phyloP scores from a whole-genome alignment of 805 yeast species.

The Sugiyamaella chiloensis region DNA sequence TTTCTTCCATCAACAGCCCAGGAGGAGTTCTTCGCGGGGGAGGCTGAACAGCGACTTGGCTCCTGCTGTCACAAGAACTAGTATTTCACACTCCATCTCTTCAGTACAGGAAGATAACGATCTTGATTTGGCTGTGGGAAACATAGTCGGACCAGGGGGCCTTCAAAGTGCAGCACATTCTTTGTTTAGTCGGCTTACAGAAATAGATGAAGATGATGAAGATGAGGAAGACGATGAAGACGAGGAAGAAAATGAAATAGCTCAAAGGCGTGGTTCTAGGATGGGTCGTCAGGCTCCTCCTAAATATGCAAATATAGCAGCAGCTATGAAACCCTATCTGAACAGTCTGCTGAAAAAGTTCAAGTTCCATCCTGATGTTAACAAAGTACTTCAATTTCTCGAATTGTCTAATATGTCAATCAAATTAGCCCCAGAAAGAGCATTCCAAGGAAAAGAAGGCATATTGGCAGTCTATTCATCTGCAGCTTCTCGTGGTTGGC shows the following conservation, averaged over 20 bases:
- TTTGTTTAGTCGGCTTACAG: neutral
- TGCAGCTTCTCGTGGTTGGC: conserved; percentile 91
- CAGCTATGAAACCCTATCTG: conserved; percentile 5
- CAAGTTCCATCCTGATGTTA: conserved; percentile 75
- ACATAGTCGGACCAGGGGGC: neutral
- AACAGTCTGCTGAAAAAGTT: conserved; percentile 50
- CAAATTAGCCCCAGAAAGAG: conserved; percentile 74
- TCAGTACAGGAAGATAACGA: neutral
- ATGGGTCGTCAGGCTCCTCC: neutral
- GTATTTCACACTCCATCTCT: neutral
- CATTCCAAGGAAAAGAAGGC: conserved; percentile 88
- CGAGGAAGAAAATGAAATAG: neutral
- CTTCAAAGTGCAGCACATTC: neutral
- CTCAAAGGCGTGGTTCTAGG: neutral
- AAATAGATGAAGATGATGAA: neutral
- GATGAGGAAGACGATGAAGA: neutral
- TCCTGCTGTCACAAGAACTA: neutral
- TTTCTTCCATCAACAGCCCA: neutral
- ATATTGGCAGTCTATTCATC: conserved; percentile 73
- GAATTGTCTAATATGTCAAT: conserved; percentile 89
- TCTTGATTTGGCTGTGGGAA: neutral
- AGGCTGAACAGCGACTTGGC: neutral
- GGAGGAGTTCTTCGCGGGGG: neutral
- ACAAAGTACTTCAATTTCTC: conserved; percentile 77
- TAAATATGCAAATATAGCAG: neutral